phyloP scores from a whole-genome alignment of 2,329 filamentous ascomycete species.

The Aureobasidium sp. region DNA sequence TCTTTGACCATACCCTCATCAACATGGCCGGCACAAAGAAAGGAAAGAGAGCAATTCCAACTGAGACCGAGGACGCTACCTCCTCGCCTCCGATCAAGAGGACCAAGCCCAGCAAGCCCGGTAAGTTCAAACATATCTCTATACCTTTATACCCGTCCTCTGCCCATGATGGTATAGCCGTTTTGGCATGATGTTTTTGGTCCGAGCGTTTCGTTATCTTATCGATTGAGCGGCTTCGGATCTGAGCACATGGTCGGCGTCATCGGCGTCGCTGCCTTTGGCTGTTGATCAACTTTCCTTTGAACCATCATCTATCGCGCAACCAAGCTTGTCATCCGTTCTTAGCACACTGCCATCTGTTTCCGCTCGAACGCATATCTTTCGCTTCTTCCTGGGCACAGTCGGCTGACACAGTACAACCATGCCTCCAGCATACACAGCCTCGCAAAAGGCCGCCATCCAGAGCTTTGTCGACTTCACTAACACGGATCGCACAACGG shows the following conservation, averaged over 20 bases:
- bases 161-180: not conserved
- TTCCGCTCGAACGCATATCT: not conserved
- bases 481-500: constrained; percentile 34
- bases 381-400: not conserved
- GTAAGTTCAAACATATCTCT: not conserved
- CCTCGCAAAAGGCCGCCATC: constrained; percentile 38
- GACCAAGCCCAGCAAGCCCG: not conserved
- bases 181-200: not conserved
- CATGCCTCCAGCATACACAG: constrained; percentile 39
- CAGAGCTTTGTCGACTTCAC: constrained; percentile 37
- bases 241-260: not conserved
- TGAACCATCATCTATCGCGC: not conserved
- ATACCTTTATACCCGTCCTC: not conserved
- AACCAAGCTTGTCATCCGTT: not conserved
- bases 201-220: constrained; percentile 1
- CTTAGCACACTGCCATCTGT: not conserved
- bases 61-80: not conserved
- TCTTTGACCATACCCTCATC: not conserved
- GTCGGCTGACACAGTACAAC: constrained; percentile 15
- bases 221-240: not conserved
- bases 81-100: not conserved
- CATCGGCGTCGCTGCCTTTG: not conserved
- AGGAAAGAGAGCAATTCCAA: not conserved
- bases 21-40: not conserved
- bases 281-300: constrained; percentile 1